Percentiles rank a stretch among this genome's conserved stretches.
Conservation (phyloP, 2,329 filamentous ascomycete species). For the Colletotrichum truncatum region DNA sequence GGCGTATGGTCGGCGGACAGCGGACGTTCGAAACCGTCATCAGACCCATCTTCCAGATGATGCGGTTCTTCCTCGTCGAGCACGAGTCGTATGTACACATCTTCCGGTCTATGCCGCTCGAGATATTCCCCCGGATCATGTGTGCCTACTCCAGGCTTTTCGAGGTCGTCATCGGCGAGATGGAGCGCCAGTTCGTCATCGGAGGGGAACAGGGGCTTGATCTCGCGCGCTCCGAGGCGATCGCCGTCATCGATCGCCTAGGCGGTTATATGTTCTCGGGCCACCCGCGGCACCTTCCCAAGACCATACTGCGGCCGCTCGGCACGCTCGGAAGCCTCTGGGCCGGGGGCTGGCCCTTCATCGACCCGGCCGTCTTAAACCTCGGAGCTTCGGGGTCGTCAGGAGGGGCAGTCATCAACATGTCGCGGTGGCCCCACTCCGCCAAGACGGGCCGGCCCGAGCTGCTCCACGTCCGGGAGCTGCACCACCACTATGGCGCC, state of each 20-base stretch:
- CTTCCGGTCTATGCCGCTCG: background rate
- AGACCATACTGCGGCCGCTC: background rate
- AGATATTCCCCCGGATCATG: conserved; percentile 1
- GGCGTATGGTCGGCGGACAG: background rate
- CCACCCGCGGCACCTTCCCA: background rate
- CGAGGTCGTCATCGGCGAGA: conserved; percentile 11
- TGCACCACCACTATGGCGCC: background rate
- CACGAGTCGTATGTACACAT: conserved; percentile 10
- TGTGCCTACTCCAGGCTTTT: conserved; percentile 6
- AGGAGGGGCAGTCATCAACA: background rate
- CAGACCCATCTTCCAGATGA: conserved; percentile 24
- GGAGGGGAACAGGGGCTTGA: background rate
- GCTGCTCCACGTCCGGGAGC: background rate
- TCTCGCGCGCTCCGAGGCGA: background rate
- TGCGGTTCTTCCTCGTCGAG: conserved; percentile 26
- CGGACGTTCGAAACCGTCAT: conserved; percentile 16
- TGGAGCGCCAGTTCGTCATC: background rate
- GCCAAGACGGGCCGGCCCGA: background rate
- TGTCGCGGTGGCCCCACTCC: background rate
- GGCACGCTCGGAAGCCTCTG: background rate
- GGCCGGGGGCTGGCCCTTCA: background rate
- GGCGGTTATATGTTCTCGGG: background rate
- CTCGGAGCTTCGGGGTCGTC: background rate
- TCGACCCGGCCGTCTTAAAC: background rate
- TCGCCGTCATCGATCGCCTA: background rate